Conservation (phyloP, 371 early-diverging fungal genomes). For the Mucor circinelloides region DNA sequence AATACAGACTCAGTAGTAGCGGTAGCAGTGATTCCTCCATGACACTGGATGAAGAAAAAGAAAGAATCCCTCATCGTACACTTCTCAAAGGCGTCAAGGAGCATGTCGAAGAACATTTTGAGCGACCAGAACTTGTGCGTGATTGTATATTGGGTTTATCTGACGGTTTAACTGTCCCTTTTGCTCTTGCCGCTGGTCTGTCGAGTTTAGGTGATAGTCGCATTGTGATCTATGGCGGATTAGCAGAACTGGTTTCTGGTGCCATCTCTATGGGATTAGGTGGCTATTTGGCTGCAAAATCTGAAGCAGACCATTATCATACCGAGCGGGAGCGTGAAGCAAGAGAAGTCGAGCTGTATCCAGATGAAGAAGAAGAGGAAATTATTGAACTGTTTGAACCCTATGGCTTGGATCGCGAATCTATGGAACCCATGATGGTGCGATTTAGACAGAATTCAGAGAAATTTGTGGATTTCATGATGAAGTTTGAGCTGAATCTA, state of each 20-base stretch:
- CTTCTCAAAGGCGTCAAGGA: constrained; percentile 28
- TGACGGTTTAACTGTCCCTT: constrained; percentile 78
- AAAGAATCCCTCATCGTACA: constrained; percentile 42
- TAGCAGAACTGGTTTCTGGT: constrained; percentile 74
- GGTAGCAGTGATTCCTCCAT: background rate
- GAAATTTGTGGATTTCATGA: constrained; percentile 75
- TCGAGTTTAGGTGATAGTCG: constrained; percentile 58
- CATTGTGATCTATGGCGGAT: constrained; percentile 71
- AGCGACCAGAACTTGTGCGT: constrained; percentile 65
- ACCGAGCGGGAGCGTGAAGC: constrained; percentile 63
- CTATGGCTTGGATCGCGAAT: constrained; percentile 60
- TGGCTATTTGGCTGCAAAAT: constrained; percentile 56
- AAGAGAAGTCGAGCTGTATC: constrained; percentile 59
- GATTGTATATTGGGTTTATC: constrained; percentile 71
- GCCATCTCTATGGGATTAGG: constrained; percentile 58
- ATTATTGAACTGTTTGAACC: constrained; percentile 63
- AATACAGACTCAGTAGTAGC: constrained; percentile 1
- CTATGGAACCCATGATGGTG: constrained; percentile 62
- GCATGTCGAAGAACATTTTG: constrained; percentile 67
- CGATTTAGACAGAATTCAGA: constrained; percentile 57
- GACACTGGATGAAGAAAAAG: background rate
- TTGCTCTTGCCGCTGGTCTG: constrained; percentile 77
- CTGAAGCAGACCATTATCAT: constrained; percentile 68
- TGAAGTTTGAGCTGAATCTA: constrained; percentile 73
- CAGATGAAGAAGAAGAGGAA: constrained; percentile 68